Evolutionary conservation across 2,329 filamentous ascomycete genomes (phyloP).

Genomic region (Claviceps paspali): DNA sequence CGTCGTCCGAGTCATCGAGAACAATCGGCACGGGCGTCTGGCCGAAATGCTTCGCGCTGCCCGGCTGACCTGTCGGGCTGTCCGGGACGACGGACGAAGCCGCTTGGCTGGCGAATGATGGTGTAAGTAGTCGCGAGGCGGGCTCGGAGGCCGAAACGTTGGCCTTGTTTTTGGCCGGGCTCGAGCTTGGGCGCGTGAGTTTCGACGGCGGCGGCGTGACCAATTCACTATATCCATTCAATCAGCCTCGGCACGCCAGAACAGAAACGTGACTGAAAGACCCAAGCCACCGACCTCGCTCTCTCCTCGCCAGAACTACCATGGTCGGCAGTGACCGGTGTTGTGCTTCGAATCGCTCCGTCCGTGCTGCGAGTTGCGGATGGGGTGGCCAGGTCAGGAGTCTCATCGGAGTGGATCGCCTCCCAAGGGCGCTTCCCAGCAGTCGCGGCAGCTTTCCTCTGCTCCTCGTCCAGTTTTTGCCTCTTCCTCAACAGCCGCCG

Average conservation of each 20-base stretch:
- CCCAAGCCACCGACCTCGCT: not conserved
- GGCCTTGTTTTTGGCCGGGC: slow-evolving; percentile 8
- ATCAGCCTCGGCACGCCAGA: not conserved
- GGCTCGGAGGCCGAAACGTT: too few species aligned
- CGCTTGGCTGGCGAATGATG: slow-evolving; percentile 7
- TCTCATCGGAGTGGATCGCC: slow-evolving; percentile 6
- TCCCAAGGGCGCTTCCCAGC: slow-evolving; percentile 11
- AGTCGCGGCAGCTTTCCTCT: slow-evolving; percentile 4
- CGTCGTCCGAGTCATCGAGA: slow-evolving; percentile 19
- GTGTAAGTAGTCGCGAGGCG: slow-evolving; percentile 7
- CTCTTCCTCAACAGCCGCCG: slow-evolving; percentile 14
- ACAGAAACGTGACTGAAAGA: not conserved
- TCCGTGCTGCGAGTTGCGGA: not conserved
- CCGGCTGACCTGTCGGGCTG: not conserved
- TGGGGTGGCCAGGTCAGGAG: not conserved
- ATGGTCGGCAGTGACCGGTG: not conserved
- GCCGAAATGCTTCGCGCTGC: not conserved
- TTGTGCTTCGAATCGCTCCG: not conserved
- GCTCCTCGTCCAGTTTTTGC: slow-evolving; percentile 9
- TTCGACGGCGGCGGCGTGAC: slow-evolving; percentile 25
- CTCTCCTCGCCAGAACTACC: not conserved
- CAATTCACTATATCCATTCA: slow-evolving; percentile 13
- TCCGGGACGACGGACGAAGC: not conserved
- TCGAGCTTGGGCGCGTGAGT: slow-evolving; percentile 16
- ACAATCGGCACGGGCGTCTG: slow-evolving; percentile 10